Evolutionary conservation across 306 rosid genomes (phyloP), one percentile per base, ranked within the genome.

Genomic region (Macrotyloma uniflorum): DNA sequence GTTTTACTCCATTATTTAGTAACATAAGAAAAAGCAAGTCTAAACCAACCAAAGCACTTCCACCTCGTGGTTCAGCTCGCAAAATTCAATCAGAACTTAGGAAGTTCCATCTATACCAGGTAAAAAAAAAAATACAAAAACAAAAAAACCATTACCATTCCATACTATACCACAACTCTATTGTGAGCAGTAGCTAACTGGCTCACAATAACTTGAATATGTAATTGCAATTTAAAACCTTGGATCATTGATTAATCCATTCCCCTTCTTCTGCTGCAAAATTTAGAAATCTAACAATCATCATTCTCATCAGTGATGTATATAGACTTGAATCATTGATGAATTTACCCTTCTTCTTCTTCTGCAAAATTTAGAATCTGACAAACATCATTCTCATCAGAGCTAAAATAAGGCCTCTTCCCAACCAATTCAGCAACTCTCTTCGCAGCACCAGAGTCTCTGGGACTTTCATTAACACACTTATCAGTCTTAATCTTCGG

Each of bases 381-480:
- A 76, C 96, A 89, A 70, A 88, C 80, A 22, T 2, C 86, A 20
- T 75, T 86, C 26, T 74, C 88, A 19, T 82, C 78, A 12, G 50
- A 46, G 68, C 88, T 73, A 40, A 92, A 90, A 57, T 54, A 87
- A 6, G 92, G 73, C 43, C 51, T 87, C 51, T 84, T 87, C 13
- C 91, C 93, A 15, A 46, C 68, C 85, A 95, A 81, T 22, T 88
- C 89, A 5, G 93, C 84, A 70, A 87, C 94, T 72, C 91, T 86
- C 50, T 95, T 92, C 0, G 93, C 98, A 22, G 95, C 91, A 18
- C 98, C 98, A 0, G 97, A 95, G 6, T 89, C 96, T 83, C 98
- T 87, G 24, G 97, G 93, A 33, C 93, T 91, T 65, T 82, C 91
- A 18, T 78, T 65, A 14, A 67, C 83, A 69, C 65, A 80, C 51